Evolutionary conservation across 2,329 filamentous ascomycete genomes (phyloP).

Genomic region (Zasmidium angulare): DNA sequence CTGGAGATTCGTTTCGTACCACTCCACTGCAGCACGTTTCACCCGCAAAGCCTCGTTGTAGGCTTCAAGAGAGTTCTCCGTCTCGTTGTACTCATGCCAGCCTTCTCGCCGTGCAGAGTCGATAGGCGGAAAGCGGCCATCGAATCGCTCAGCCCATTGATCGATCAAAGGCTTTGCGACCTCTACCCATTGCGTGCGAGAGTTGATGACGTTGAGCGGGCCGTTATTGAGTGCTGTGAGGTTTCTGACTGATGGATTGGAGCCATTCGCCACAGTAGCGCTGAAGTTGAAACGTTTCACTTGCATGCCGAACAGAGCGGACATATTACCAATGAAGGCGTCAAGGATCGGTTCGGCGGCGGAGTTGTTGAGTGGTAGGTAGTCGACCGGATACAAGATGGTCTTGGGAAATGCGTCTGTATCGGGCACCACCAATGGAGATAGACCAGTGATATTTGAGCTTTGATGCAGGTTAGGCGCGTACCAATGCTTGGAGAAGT

Average conservation of each 20-base stretch:
- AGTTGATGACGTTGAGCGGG: constrained; percentile 35
- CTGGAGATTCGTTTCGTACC: constrained; percentile 41
- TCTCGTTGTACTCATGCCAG: constrained; percentile 33
- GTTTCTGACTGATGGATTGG: constrained; percentile 31
- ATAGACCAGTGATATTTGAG: constrained; percentile 39
- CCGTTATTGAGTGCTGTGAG: constrained; percentile 31
- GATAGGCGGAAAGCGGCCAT: constrained; percentile 42
- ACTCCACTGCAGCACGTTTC: constrained; percentile 38
- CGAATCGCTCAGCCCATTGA: constrained; percentile 36
- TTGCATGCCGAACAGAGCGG: constrained; percentile 39
- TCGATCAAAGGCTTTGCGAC: constrained; percentile 37
- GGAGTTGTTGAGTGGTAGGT: constrained; percentile 43
- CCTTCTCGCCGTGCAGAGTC: constrained; percentile 37
- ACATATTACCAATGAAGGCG: constrained; percentile 38
- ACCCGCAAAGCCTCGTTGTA: constrained; percentile 28
- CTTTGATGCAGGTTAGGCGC: constrained; percentile 31
- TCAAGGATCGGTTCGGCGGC: constrained; percentile 41
- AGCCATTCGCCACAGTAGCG: constrained; percentile 31
- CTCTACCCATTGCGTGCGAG: constrained; percentile 35
- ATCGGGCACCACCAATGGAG: constrained; percentile 37
- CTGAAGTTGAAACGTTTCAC: constrained; percentile 41
- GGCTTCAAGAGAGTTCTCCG: constrained; percentile 8
- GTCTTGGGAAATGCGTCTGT: constrained; percentile 39
- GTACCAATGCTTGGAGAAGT: background rate
- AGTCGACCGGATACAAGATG: constrained; percentile 43